Evolutionary conservation across 2,329 filamentous ascomycete genomes (phyloP).

Genomic region (Parastagonospora nodorum): DNA sequence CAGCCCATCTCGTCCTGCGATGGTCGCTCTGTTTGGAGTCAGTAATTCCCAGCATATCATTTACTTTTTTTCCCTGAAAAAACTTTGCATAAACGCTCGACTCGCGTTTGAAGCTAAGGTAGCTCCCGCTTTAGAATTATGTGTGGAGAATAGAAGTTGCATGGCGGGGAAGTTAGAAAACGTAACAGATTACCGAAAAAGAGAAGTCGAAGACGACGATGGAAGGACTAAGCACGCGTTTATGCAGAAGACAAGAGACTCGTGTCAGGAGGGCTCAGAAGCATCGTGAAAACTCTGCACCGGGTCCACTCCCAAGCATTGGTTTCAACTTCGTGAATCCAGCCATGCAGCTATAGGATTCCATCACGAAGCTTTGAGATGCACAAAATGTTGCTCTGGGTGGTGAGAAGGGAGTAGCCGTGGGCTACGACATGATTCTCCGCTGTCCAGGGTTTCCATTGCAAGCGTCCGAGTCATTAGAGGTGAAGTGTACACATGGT

Average conservation of each 20-base stretch:
- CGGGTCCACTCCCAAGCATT: conserved; percentile 16
- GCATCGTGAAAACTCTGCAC: conserved; percentile 28
- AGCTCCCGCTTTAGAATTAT: conserved; percentile 34
- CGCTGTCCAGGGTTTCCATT: background rate
- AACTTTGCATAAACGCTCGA: conserved; percentile 26
- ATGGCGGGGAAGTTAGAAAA: conserved; percentile 45
- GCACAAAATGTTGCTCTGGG: background rate
- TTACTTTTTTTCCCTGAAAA: conserved; percentile 3
- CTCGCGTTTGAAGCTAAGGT: conserved; percentile 33
- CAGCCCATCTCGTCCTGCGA: background rate
- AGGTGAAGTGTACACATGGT: background rate
- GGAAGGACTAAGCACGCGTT: conserved; percentile 20
- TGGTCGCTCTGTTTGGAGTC: background rate
- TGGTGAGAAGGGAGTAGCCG: background rate
- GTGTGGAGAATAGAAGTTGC: conserved; percentile 30
- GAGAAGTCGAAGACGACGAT: conserved; percentile 23
- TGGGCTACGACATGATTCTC: background rate
- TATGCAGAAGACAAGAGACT: conserved; percentile 23
- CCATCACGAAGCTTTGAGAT: background rate
- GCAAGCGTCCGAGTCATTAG: background rate
- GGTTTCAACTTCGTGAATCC: background rate
- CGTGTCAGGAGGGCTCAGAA: conserved; percentile 21
- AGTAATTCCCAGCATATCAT: conserved; percentile 1
- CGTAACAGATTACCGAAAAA: conserved; percentile 43
- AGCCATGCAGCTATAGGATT: background rate